Evolutionary conservation across 1,139 yeast species (phyloP), one percentile per base, ranked within the genome.

Genomic region (Casaregolazyma suthepensis): DNA sequence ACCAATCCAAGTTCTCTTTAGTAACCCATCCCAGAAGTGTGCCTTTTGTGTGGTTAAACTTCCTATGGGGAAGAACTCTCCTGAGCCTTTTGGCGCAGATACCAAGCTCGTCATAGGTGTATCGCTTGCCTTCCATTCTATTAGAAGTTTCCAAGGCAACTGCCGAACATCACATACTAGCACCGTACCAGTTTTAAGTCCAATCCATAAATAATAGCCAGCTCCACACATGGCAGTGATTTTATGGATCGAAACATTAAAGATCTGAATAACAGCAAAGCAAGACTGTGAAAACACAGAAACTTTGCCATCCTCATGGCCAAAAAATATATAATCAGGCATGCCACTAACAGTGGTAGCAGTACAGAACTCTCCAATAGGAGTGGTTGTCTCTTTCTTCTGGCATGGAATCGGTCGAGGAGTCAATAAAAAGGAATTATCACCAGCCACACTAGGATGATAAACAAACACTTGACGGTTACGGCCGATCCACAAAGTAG

Each of bases 271-370:
- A n/a, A 66, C 67, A 2, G 57, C 49, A 53, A 67, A 51, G n/a
- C 18, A 48, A 13, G 65, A 45, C 3, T 58, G 54, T 2, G 71
- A 63, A 54, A 67, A 71, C 2, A 71, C 66, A 0, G 75, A 62
- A 7, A 74, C 63, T 37, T 68, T 63, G 4, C 78, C 78, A 54
- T 72, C 75, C 17, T 72, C 75, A 52, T 73, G 77, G 7, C 77
- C 77, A 54, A 73, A 70, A 49, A 67, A 70, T 2, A 71, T 70
- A 19, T 55, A 50, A 35, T 69, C 72, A 1, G 66, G 67, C 23
- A 57, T 57, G 40, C 59, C 50, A 17, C 63, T 55, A 13, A 66
- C 53, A 31, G 55, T 51, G 2, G 69, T 61, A 0, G 70, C 71
- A 56, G 71, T 66, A 22, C 71, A 62, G 23, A 70, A 67, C 29